Base-by-base conservation (phyloP, 1,284 basidiomycete species). In the Neonothopanus nambi region DNA sequence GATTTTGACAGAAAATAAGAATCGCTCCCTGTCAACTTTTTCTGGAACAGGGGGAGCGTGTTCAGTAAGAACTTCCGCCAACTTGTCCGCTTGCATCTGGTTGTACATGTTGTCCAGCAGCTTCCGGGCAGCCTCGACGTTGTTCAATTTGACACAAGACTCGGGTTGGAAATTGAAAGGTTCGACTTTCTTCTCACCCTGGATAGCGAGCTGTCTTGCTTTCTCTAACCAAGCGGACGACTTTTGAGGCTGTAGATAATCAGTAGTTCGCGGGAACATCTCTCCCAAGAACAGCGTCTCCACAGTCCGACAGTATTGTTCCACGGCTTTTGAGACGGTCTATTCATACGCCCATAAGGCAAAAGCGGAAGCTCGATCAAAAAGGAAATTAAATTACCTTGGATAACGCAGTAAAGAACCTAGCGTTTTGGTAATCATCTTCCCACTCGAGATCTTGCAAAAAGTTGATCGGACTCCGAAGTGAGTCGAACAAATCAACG, bases 101-200 rank as follows among this genome's bases (percentile, higher is more conserved):
- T 81, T 86, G 70, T 98, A 99, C 78, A 99, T 89, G 62, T 89
- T 91, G 68, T 99, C 97, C 51, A 99, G 78, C 50, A 97, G 78
- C 54, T 85, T 84, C 11, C 95, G 84, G 1, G 95, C 95, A 2
- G 93, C 89, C 63, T 97, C 95, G 59, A 99, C 89, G 67, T 99
- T 98, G 76, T 99, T 99, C 44, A 99, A 80, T 73, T 98, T 98
- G 64, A 99, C 93, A 65, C 96, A 98, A 0, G 93, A 95, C 74
- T 95, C 82, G 0, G 94, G 80, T 51, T 87, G 87, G 74, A 99
- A 98, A 64, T 95, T 93, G 79, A 97, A 99, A 5, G 93, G 90
- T 63, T 93, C 90, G 45, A 93, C 80, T 69, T 92, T 94, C 77
- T 93, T 94, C 70, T 98, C 94, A 18, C 89, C 87, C 55, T 87